phyloP scores from a whole-genome alignment of 2,329 filamentous ascomycete species.

The Pseudocercospora pini-densiflorae region DNA sequence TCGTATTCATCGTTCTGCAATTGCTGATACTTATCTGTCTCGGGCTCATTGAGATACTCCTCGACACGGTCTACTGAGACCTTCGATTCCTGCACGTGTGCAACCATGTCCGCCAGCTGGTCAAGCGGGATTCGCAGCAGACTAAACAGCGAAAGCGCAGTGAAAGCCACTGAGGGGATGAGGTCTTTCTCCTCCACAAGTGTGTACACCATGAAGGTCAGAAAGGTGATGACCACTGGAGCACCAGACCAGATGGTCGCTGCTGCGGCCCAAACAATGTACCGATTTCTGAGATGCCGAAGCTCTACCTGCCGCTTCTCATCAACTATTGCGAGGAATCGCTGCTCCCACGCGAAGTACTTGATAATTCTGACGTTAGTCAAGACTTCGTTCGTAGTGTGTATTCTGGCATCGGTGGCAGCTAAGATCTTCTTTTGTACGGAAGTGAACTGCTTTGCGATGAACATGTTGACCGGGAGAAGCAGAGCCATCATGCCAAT shows the following conservation, averaged over 20 bases:
- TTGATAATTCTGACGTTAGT: constrained; percentile 99
- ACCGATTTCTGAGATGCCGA: constrained; percentile 76
- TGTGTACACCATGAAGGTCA: constrained; percentile 94
- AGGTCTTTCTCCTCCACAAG: constrained; percentile 85
- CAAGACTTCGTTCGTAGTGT: constrained; percentile 94
- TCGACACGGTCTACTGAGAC: constrained; percentile 97
- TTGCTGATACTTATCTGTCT: constrained; percentile 94
- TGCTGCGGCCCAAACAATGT: constrained; percentile 88
- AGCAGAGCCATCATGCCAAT: constrained; percentile 88
- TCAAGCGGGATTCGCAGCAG: constrained; percentile 91
- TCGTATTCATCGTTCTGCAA: constrained; percentile 72
- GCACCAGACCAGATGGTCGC: constrained; percentile 97
- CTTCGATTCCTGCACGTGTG: constrained; percentile 95
- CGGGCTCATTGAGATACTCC: constrained; percentile 88
- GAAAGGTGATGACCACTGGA: constrained; percentile 92
- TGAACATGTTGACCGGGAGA: constrained; percentile 85
- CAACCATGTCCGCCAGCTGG: constrained; percentile 97
- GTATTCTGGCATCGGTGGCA: constrained; percentile 93
- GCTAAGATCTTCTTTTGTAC: constrained; percentile 91
- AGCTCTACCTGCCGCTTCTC: constrained; percentile 85
- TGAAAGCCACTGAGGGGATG: constrained; percentile 92
- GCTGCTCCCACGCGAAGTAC: constrained; percentile 97
- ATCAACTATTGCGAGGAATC: constrained; percentile 83
- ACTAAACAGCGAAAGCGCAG: constrained; percentile 93
- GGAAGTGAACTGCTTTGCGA: constrained; percentile 81